These are phyloP conservation scores for Paraconiothyrium sp. DNA, from an alignment of 2,329 filamentous ascomycete genomes.

Conservation along the genomic window DNA sequence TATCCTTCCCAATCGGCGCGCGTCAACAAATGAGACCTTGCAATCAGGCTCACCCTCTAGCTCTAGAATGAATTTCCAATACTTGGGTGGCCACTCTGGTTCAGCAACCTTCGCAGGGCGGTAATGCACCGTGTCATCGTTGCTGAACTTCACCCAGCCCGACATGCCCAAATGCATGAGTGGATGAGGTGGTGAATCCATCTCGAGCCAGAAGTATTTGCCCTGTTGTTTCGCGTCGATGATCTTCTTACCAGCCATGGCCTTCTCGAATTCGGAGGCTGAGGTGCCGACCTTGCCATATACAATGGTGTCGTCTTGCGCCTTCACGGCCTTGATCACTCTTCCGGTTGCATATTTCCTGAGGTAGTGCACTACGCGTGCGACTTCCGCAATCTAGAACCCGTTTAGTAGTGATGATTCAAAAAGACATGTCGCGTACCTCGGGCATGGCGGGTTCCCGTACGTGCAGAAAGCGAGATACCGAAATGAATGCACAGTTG, in stretches of 20 bases:
- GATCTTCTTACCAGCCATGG: conserved; percentile 78
- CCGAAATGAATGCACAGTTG: conserved; percentile 14
- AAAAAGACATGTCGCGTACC: conserved; percentile 30
- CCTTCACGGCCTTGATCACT: conserved; percentile 74
- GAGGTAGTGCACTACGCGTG: conserved; percentile 86
- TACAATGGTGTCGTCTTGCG: conserved; percentile 81
- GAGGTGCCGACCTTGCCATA: conserved; percentile 92
- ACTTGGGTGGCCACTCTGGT: conserved; percentile 85
- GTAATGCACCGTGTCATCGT: conserved; percentile 82
- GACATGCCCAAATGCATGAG: conserved; percentile 83
- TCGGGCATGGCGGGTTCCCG: conserved; percentile 44
- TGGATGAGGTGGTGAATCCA: conserved; percentile 80
- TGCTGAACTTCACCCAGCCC: conserved; percentile 89
- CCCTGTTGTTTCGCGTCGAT: conserved; percentile 82
- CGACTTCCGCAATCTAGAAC: conserved; percentile 67
- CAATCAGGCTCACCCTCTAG: conserved; percentile 69
- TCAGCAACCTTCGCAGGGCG: conserved; percentile 67
- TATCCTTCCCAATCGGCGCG: conserved; percentile 80
- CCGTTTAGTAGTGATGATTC: conserved; percentile 19
- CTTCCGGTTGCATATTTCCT: conserved; percentile 85
- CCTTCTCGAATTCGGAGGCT: conserved; percentile 75
- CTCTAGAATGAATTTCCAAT: conserved; percentile 84
- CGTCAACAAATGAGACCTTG: conserved; percentile 82
- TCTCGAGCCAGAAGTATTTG: conserved; percentile 95
- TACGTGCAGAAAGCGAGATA: conserved; percentile 2